A percentile compares a stretch with the other conserved stretches of the same genome.
Conservation (phyloP, 164 flowering plant genomes). For the Amborella trichopoda region DNA sequence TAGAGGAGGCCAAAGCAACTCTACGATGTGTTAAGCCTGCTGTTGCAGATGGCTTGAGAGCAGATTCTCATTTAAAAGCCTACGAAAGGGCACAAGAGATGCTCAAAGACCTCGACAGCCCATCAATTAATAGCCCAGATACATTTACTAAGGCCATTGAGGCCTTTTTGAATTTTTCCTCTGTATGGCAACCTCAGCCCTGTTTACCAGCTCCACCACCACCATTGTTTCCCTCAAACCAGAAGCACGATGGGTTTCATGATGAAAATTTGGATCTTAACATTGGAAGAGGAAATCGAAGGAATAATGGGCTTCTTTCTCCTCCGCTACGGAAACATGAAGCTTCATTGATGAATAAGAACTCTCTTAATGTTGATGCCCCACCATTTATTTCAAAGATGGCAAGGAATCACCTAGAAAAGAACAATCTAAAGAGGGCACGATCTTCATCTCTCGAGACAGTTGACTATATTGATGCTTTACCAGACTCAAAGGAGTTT, state of each 20-base stretch:
- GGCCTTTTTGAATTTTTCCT: constrained; percentile 70
- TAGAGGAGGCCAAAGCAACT: constrained; percentile 70
- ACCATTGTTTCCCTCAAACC: constrained; percentile 4
- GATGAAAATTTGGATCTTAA: constrained; percentile 39
- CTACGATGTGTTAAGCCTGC: constrained; percentile 76
- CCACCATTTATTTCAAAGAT: constrained; percentile 54
- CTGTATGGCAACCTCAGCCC: constrained; percentile 97
- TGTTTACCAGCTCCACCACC: constrained; percentile 38
- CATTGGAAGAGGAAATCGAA: constrained; percentile 12
- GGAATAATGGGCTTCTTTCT: constrained; percentile 4
- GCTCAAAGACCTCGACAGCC: constrained; percentile 78
- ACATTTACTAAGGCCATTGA: constrained; percentile 45
- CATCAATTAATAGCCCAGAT: constrained; percentile 56
- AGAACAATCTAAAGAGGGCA: constrained; percentile 30
- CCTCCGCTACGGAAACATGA: constrained; percentile 11
- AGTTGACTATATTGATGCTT: constrained; percentile 18
- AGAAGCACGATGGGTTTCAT: constrained; percentile 28
- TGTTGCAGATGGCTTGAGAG: constrained; percentile 63
- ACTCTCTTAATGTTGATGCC: constrained; percentile 56
- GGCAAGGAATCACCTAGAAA: constrained; percentile 6
- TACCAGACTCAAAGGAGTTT: constrained; percentile 66
- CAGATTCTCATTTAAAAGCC: constrained; percentile 94
- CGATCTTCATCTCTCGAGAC: constrained; percentile 16
- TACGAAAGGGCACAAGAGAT: constrained; percentile 97
- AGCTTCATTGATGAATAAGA: constrained; percentile 14